Evolutionary conservation across 805 yeast genomes (phyloP).

Genomic region (Hanseniaspora jakobsenii): DNA sequence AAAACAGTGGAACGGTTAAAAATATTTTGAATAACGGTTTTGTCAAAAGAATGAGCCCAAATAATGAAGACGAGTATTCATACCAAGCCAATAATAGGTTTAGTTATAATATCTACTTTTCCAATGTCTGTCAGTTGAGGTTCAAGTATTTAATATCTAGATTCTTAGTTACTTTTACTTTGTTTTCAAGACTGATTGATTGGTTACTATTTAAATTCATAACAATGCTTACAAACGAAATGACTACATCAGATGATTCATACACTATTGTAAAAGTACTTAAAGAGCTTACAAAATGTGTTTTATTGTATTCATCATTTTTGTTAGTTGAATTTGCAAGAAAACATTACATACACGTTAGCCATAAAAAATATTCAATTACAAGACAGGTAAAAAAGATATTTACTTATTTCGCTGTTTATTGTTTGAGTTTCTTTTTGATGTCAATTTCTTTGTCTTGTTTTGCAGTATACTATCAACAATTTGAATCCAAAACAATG

Average conservation of each 20-base stretch:
- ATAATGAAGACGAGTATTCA: neutral
- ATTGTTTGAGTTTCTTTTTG: constrained; percentile 5
- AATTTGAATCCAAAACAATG: constrained; percentile 7
- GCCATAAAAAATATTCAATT: constrained; percentile 17
- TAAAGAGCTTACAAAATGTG: neutral
- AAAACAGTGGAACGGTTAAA: constrained; percentile 7
- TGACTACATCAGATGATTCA: neutral
- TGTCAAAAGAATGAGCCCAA: neutral
- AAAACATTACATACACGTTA: constrained; percentile 33
- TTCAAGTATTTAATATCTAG: constrained; percentile 31
- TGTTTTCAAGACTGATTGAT: neutral
- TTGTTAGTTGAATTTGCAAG: constrained; percentile 30
- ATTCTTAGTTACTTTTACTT: constrained; percentile 25
- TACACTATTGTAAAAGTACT: neutral
- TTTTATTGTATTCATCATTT: constrained; percentile 23
- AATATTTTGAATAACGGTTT: constrained; percentile 5
- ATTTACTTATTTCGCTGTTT: neutral
- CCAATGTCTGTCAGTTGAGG: constrained; percentile 32
- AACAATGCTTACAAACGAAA: no score
- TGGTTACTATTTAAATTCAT: neutral
- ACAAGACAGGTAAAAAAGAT: neutral
- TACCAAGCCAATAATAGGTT: constrained; percentile 18
- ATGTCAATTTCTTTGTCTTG: neutral
- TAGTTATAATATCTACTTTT: constrained; percentile 31
- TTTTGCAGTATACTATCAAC: neutral